Evolutionary conservation across 192 early-diverging fungal species (phyloP).

Genomic region (Coemansia sp.): DNA sequence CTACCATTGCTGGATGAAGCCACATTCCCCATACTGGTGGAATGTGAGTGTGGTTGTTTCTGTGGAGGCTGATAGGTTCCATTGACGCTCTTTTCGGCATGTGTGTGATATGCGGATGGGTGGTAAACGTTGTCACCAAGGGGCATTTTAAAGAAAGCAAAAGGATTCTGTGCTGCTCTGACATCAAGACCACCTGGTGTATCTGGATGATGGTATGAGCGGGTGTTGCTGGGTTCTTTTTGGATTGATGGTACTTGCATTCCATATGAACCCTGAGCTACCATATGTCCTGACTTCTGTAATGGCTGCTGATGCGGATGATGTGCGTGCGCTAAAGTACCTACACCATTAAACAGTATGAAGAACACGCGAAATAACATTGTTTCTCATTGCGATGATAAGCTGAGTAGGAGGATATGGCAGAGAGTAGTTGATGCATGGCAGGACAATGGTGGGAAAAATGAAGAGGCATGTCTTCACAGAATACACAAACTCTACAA

Average conservation of each 20-base stretch:
- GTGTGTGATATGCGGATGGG: slow-evolving; percentile 39
- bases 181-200: slow-evolving; percentile 49
- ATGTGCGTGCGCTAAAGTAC: slow-evolving; percentile 8
- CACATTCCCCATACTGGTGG: background rate
- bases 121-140: slow-evolving; percentile 46
- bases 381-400: background rate
- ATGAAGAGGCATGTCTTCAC: slow-evolving; percentile 4
- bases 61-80: background rate
- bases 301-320: slow-evolving; percentile 16
- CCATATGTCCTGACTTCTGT: slow-evolving; percentile 11
- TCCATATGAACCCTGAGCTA: slow-evolving; percentile 13
- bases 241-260: slow-evolving; percentile 9
- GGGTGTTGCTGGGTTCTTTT: slow-evolving; percentile 15
- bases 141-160: slow-evolving; percentile 55
- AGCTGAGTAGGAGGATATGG: background rate
- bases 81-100: slow-evolving; percentile 7
- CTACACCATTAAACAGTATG: slow-evolving; percentile 1
- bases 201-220: slow-evolving; percentile 54
- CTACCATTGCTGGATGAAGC: background rate
- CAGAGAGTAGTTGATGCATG: background rate
- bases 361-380: background rate
- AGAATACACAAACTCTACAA: background rate
- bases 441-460: background rate
- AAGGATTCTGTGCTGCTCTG: slow-evolving; percentile 33
- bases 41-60: slow-evolving; percentile 1